Base-by-base conservation (phyloP, 2,329 filamentous ascomycete genomes). In the Lasiodiplodia hormozganensis region DNA sequence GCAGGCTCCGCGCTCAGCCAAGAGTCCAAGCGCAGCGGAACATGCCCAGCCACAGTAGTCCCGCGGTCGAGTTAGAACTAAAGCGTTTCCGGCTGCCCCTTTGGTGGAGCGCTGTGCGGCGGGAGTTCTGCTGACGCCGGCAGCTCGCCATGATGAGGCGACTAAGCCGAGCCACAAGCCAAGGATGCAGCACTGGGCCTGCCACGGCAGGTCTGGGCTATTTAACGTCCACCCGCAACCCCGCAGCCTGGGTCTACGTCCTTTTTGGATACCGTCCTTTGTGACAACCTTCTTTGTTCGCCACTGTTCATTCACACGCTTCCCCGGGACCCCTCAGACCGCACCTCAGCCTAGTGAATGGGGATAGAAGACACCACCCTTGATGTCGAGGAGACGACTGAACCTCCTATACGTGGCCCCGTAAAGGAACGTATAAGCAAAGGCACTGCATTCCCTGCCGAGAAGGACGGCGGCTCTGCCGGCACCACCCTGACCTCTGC, bases 381-480 rank as follows among this genome's bases (percentile, higher is more conserved):
- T 76, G 71, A 73, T 74, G 77, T 79, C 76, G 78, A 80, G 78
- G 78, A 80, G 76, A 76, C 78, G 71, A 77, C 78, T 73, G 78
- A 80, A 77, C 79, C 78, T 76, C 79, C 78, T 80, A 79, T 80
- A 80, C 74, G 77, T 78, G 74, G 56, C 67, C 74, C 64, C 64
- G 65, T 68, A 64, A 65, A 66, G 70, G 62, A 58, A 49, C 65
- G 53, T 67, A 52, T 52, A 53, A 52, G 43, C 28, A 36, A 64
- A 31, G 58, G 58, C 40, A 51, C 28, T 62, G 25, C 58, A n/a
- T 64, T 51, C 18, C 64, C 64, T 36, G 25, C 40, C 18, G 54
- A 66, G 40, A 66, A 58, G 21, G 52, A 57, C 18, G 51, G 18
- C 52, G 51, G 36, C 5, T 58, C 51, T 31, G 51, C 64, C 54